Percentiles rank a stretch among this genome's conserved stretches.
Conservation (phyloP, 345 rosid species). For the Nasturtium officinale region DNA sequence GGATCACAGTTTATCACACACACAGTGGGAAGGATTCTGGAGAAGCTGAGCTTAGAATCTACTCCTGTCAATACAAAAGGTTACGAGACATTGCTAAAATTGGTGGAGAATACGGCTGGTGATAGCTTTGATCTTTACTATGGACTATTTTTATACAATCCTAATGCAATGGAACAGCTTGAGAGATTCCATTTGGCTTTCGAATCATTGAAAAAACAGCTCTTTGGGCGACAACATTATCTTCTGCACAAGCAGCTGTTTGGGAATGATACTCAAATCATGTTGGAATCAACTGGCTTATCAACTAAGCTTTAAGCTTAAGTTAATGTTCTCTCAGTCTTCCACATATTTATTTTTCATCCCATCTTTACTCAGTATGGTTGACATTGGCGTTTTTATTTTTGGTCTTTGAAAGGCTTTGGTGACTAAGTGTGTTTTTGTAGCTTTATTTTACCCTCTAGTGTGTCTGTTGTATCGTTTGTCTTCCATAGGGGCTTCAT, state of each 20-base stretch:
- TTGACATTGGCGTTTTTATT: neutral
- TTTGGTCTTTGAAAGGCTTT: constrained; percentile 7
- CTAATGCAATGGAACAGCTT: constrained; percentile 82
- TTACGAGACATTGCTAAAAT: constrained; percentile 68
- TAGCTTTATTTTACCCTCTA: constrained; percentile 22
- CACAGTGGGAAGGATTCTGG: constrained; percentile 72
- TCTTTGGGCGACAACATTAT: constrained; percentile 63
- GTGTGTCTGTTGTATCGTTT: constrained; percentile 26
- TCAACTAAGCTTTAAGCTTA: constrained; percentile 28
- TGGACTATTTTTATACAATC: constrained; percentile 77
- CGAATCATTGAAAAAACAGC: constrained; percentile 71
- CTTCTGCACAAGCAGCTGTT: constrained; percentile 61
- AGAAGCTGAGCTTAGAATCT: constrained; percentile 61
- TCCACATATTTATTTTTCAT: constrained; percentile 6
- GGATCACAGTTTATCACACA: constrained; percentile 89
- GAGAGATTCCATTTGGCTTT: constrained; percentile 72
- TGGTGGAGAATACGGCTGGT: constrained; percentile 81
- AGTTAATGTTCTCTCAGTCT: constrained; percentile 1
- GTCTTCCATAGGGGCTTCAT: neutral
- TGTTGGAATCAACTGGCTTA: constrained; percentile 35
- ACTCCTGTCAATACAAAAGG: constrained; percentile 75
- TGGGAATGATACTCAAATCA: constrained; percentile 40
- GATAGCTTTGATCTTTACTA: constrained; percentile 86
- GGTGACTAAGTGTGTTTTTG: constrained; percentile 14
- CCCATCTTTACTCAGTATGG: neutral